phyloP scores from a whole-genome alignment of 2,329 filamentous ascomycete genomes.

The Fusarium sp. region DNA sequence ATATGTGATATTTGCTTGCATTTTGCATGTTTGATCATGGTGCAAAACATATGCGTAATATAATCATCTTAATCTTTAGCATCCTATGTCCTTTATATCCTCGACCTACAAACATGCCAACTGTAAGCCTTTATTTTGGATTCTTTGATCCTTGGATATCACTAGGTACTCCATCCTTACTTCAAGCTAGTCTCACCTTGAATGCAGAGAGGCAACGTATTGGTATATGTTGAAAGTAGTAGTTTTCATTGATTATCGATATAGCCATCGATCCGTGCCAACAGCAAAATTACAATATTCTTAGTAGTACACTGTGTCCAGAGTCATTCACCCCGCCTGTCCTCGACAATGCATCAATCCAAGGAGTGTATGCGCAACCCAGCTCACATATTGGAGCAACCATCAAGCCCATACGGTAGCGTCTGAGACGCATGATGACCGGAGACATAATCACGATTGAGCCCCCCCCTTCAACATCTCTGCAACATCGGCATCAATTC shows the following conservation, averaged over 20 bases:
- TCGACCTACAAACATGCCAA: not conserved
- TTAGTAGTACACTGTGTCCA: not conserved
- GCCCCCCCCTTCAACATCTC: slow-evolving; percentile 61
- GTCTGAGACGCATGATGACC: not conserved
- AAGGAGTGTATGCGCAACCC: not conserved
- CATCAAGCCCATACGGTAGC: too few species aligned
- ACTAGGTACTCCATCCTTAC: too few species aligned
- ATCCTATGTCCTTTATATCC: not conserved
- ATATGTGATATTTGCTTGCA: not conserved
- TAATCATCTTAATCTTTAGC: not conserved
- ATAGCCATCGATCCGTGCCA: not conserved
- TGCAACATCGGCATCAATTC: slow-evolving; percentile 69
- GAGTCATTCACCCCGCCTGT: not conserved
- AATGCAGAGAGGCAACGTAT: too few species aligned
- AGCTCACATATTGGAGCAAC: not conserved
- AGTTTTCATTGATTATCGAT: not conserved
- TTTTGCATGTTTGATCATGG: not conserved
- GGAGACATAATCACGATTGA: slow-evolving; percentile 22
- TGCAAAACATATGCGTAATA: not conserved
- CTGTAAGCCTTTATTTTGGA: too few species aligned
- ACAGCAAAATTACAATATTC: not conserved
- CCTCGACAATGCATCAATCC: not conserved
- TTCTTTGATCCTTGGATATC: too few species aligned
- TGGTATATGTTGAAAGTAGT: too few species aligned
- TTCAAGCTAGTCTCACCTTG: too few species aligned